Evolutionary conservation across 2,329 filamentous ascomycete genomes (phyloP).

Genomic region (Lanzia echinophila): DNA sequence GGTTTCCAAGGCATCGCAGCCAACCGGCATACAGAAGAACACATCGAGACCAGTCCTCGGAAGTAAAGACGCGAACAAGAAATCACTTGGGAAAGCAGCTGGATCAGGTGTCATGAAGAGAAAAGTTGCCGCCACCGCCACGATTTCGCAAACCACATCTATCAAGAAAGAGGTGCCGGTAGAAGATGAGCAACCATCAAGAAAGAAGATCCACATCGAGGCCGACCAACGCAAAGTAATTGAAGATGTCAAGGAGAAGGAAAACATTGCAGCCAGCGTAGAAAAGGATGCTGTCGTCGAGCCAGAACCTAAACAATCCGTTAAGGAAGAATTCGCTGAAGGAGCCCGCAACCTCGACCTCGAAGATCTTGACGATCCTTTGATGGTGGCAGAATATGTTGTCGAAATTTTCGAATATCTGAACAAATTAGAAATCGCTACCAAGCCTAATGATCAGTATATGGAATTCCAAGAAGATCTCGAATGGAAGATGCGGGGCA

Average conservation of each 20-base stretch:
- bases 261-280: constrained; percentile 1
- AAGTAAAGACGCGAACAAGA: constrained; percentile 61
- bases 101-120: constrained; percentile 67
- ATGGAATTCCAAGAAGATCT: constrained; percentile 92
- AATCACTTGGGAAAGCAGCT: constrained; percentile 65
- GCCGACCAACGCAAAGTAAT: constrained; percentile 40
- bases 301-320: constrained; percentile 21
- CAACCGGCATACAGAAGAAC: constrained; percentile 74
- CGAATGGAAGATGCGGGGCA: constrained; percentile 98
- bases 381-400: constrained; percentile 98
- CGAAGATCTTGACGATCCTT: constrained; percentile 85
- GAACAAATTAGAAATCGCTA: constrained; percentile 72
- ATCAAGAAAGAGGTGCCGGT: constrained; percentile 53
- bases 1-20: constrained; percentile 73
- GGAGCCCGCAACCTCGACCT: constrained; percentile 64
- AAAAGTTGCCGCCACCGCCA: constrained; percentile 52
- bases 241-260: constrained; percentile 34
- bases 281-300: constrained; percentile 28
- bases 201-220: constrained; percentile 58
- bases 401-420: constrained; percentile 97
- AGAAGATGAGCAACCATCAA: constrained; percentile 62
- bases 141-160: constrained; percentile 43
- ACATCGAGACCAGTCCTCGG: constrained; percentile 53
- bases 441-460: constrained; percentile 84
- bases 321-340: constrained; percentile 27